Evolutionary conservation across 176 grass and related monocot genomes (phyloP).

Genomic region (Rhynchospora pubera): DNA sequence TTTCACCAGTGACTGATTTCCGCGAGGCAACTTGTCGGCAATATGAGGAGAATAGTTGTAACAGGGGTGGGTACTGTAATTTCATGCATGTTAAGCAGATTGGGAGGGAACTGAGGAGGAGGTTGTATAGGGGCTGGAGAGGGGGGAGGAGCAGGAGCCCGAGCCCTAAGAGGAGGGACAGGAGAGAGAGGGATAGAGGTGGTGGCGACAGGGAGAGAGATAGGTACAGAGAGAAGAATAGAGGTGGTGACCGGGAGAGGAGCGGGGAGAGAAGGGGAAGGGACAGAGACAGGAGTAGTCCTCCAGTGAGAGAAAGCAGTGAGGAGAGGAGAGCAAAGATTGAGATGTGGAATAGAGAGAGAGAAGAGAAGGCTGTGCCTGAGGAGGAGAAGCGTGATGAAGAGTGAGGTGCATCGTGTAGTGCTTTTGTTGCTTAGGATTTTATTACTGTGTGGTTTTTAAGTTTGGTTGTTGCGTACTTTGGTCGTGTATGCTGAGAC

Average conservation of each 20-base stretch:
- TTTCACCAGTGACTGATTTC: constrained; percentile 91
- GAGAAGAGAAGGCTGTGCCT: constrained; percentile 20
- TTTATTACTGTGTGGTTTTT: neutral
- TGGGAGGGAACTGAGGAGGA: constrained; percentile 52
- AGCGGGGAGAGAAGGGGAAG: constrained; percentile 18
- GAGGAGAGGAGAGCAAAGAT: constrained; percentile 83
- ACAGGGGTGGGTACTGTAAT: constrained; percentile 91
- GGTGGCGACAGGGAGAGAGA: constrained; percentile 12
- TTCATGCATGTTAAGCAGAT: constrained; percentile 95
- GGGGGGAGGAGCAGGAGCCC: constrained; percentile 58
- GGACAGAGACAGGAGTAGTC: constrained; percentile 46
- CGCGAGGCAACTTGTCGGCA: constrained; percentile 86
- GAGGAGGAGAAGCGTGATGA: neutral
- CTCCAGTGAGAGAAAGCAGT: constrained; percentile 49
- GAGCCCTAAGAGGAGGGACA: constrained; percentile 23
- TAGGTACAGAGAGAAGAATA: constrained; percentile 37
- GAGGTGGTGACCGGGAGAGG: too few relatives aligned
- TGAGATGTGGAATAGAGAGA: constrained; percentile 77
- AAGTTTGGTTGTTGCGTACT: neutral
- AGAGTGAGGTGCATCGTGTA: neutral
- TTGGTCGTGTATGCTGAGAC: neutral
- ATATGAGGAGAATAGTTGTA: constrained; percentile 89
- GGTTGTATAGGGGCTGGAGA: constrained; percentile 43
- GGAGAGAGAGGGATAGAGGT: constrained; percentile 3
- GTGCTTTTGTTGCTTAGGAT: neutral